Percentiles rank a stretch among this genome's conserved stretches.
These are phyloP conservation scores for Rhizoctonia solani DNA, from an alignment of 1,284 basidiomycete species.

Conservation along the genomic window DNA sequence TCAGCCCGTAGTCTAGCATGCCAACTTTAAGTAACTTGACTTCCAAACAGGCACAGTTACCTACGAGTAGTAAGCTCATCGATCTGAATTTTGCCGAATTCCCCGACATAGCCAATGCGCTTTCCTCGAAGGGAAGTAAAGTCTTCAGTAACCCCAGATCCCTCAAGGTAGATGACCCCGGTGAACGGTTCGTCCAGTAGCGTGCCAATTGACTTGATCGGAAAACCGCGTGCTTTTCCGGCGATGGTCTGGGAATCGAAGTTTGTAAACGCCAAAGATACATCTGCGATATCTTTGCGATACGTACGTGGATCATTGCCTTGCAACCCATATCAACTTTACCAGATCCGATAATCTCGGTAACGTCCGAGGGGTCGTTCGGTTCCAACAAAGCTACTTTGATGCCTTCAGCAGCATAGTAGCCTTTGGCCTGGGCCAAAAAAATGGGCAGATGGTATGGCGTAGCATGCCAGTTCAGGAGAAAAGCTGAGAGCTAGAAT, in stretches of 20 bases:
- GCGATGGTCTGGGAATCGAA: constrained; percentile 45
- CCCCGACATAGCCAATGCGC: constrained; percentile 50
- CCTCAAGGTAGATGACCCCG: constrained; percentile 47
- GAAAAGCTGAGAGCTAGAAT: constrained; percentile 16
- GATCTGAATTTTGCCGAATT: constrained; percentile 51
- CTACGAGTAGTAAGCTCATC: constrained; percentile 42
- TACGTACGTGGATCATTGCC: constrained; percentile 40
- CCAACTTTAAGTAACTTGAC: not conserved
- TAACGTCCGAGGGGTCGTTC: constrained; percentile 48
- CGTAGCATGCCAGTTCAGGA: constrained; percentile 44
- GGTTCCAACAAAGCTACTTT: constrained; percentile 48
- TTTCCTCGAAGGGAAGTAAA: constrained; percentile 47
- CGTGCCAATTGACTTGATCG: constrained; percentile 47
- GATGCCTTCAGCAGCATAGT: constrained; percentile 46
- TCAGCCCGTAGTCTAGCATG: constrained; percentile 41
- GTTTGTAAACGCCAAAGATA: not conserved
- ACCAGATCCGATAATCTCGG: constrained; percentile 47
- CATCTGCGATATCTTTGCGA: not conserved
- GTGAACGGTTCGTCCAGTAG: constrained; percentile 49
- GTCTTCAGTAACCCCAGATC: constrained; percentile 46
- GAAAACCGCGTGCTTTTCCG: constrained; percentile 46
- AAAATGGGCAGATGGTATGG: constrained; percentile 48
- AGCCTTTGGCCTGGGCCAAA: constrained; percentile 46
- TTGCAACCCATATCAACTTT: constrained; percentile 48
- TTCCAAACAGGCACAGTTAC: not conserved